Evolutionary conservation across 2,329 filamentous ascomycete species (phyloP).

Genomic region (Fonsecaea erecta): DNA sequence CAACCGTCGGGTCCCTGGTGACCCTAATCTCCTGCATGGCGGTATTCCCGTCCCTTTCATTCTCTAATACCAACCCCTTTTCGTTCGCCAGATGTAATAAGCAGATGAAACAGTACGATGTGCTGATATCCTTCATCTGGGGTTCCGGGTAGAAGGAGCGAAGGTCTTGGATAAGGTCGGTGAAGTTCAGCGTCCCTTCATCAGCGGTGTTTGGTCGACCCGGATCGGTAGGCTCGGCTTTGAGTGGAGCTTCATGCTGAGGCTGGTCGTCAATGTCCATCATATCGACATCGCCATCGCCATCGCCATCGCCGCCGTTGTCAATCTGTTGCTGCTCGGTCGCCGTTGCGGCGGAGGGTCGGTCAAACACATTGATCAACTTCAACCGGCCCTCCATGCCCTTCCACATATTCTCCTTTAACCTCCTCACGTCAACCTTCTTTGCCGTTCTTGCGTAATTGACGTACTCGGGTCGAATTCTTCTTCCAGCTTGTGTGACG

Average conservation of each 20-base stretch:
- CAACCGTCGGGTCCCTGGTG: slow-evolving; percentile 33
- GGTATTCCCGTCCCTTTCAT: slow-evolving; percentile 52
- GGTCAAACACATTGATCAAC: slow-evolving; percentile 43
- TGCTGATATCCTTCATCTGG: slow-evolving; percentile 91
- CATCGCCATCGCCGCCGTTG: slow-evolving; percentile 31
- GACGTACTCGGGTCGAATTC: slow-evolving; percentile 67
- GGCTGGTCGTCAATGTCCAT: slow-evolving; percentile 37
- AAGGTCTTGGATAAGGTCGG: slow-evolving; percentile 85
- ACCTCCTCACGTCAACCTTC: slow-evolving; percentile 67
- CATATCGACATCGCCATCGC: slow-evolving; percentile 35
- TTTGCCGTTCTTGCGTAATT: slow-evolving; percentile 69
- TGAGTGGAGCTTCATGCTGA: slow-evolving; percentile 11
- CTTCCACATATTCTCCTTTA: slow-evolving; percentile 70
- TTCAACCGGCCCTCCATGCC: slow-evolving; percentile 59
- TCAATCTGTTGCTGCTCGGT: slow-evolving; percentile 41
- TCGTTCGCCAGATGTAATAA: slow-evolving; percentile 90
- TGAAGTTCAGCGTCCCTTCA: slow-evolving; percentile 73
- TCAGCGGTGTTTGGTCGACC: slow-evolving; percentile 26
- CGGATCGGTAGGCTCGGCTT: slow-evolving; percentile 40
- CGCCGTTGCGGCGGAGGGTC: slow-evolving; percentile 37
- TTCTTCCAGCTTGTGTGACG: slow-evolving; percentile 62
- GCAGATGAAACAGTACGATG: slow-evolving; percentile 90
- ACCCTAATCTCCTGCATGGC: slow-evolving; percentile 50
- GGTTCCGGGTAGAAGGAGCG: slow-evolving; percentile 84
- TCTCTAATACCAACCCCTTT: slow-evolving; percentile 79